Evolutionary conservation across 1,284 basidiomycete genomes (phyloP).

Genomic region (Pterula multifida): DNA sequence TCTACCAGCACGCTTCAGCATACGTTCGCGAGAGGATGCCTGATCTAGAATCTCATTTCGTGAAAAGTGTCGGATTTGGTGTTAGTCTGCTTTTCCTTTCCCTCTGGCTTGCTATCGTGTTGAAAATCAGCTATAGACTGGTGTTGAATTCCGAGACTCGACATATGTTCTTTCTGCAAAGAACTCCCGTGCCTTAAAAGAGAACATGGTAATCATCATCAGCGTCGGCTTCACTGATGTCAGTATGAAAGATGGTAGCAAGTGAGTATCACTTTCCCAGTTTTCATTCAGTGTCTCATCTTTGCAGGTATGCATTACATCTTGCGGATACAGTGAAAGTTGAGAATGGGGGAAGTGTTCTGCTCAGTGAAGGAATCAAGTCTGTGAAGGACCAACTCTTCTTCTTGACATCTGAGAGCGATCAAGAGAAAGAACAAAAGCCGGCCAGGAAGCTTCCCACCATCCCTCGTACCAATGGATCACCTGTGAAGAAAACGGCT

Average conservation of each 20-base stretch:
- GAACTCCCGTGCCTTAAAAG: conserved; percentile 58
- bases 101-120: conserved; percentile 2
- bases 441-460: conserved; percentile 44
- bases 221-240: conserved; percentile 80
- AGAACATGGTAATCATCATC: conserved; percentile 82
- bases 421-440: conserved; percentile 41
- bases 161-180: conserved; percentile 77
- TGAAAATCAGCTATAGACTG: conserved; percentile 45
- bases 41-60: conserved; percentile 74
- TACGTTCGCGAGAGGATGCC: conserved; percentile 71
- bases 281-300: conserved; percentile 4
- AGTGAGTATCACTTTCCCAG: conserved; percentile 25
- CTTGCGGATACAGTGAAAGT: conserved; percentile 85
- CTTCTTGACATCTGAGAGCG: conserved; percentile 59
- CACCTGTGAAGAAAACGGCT: conserved; percentile 58
- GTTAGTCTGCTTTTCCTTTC: conserved; percentile 29
- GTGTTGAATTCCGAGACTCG: conserved; percentile 90
- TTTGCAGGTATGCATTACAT: conserved; percentile 73
- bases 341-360: conserved; percentile 52
- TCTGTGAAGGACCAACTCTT: conserved; percentile 81
- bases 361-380: conserved; percentile 80
- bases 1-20: conserved; percentile 70
- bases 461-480: conserved; percentile 43
- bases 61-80: conserved; percentile 87
- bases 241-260: conserved; percentile 64